Base-by-base conservation (phyloP, 371 early-diverging fungal species). In the Lichtheimia corymbifera region DNA sequence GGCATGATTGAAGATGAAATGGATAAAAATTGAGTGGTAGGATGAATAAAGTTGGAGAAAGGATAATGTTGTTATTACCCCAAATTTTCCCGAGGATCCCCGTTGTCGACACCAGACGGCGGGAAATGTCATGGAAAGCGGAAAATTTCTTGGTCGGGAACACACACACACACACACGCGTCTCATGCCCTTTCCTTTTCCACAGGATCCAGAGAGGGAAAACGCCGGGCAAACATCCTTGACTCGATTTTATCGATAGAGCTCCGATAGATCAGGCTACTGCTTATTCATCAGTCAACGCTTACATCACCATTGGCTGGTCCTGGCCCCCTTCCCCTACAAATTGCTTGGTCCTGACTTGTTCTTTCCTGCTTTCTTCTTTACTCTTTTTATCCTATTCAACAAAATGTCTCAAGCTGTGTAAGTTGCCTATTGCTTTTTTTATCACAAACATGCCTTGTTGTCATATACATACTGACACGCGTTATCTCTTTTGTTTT, bases 401-500 rank as follows among this genome's bases (percentile, higher is more conserved):
- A 25, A 11, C 40, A 65, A 60, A 30, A 65, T 65, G 66, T 61
- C 52, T 45, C 53, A 65, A 65, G 66, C 66, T 61, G 66, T 65
- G 66, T 65, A 65, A 65, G 66, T 22, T 24, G 2, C 4, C 14
- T 15, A 53, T 40, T 27, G 13, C 17, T 28, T n/a, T n/a, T 43
- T 40, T 20, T 15, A 17, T 15, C 24, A 25, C 0, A 14, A n/a
- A 17, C 5, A 3, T n/a, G 4, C 6, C 12, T 13, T 14, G 18
- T 24, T 12, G 0, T 6, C 43, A 42, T 28, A 11, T 9, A 24
- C 44, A 55, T 45, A 22, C 55, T 55, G 20, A 44, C 25, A 17
- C 57, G 30, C 15, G 18, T 55, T 13, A 2, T 20, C 4, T 20
- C 22, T 18, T 24, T 18, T 56, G 24, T 43, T 3, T 58, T 47